Conservation (phyloP, 1,284 basidiomycete genomes). For the Tetrapyrgos nigripes region DNA sequence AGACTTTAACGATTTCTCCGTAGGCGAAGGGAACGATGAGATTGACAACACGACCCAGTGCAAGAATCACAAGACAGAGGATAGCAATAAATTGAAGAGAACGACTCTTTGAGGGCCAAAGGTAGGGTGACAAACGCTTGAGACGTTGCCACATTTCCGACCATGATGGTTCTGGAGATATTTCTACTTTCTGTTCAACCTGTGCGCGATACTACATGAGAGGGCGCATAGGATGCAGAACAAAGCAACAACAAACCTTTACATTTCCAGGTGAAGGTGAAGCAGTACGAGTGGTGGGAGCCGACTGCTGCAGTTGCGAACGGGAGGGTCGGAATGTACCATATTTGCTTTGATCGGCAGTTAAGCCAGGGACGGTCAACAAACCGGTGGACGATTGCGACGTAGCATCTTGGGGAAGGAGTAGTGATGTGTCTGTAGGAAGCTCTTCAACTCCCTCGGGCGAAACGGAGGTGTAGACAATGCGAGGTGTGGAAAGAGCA, state of each 20-base stretch:
- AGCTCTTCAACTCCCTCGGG: slow-evolving; percentile 44
- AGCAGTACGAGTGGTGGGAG: slow-evolving; percentile 62
- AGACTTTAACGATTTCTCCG: slow-evolving; percentile 67
- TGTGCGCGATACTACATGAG: slow-evolving; percentile 20
- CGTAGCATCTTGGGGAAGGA: slow-evolving; percentile 53
- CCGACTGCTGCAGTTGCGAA: slow-evolving; percentile 56
- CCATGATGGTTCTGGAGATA: slow-evolving; percentile 72
- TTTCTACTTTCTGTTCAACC: slow-evolving; percentile 55
- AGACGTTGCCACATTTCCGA: slow-evolving; percentile 64
- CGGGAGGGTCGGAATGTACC: slow-evolving; percentile 70
- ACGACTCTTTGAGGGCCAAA: slow-evolving; percentile 78
- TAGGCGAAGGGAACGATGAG: slow-evolving; percentile 76
- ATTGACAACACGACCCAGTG: slow-evolving; percentile 81
- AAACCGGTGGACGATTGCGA: slow-evolving; percentile 53
- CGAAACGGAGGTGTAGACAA: slow-evolving; percentile 60
- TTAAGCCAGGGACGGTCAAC: slow-evolving; percentile 43
- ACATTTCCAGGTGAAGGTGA: slow-evolving; percentile 63
- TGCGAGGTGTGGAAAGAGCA: slow-evolving; percentile 62
- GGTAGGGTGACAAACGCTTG: slow-evolving; percentile 72
- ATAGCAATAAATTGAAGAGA: slow-evolving; percentile 78
- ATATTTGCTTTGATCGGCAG: slow-evolving; percentile 65
- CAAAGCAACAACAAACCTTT: slow-evolving; percentile 39
- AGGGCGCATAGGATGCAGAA: not conserved
- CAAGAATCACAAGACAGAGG: slow-evolving; percentile 71
- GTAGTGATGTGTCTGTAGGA: slow-evolving; percentile 56